Conservation (phyloP, 2,329 filamentous ascomycete genomes). For the Rachicladosporium sp. region DNA sequence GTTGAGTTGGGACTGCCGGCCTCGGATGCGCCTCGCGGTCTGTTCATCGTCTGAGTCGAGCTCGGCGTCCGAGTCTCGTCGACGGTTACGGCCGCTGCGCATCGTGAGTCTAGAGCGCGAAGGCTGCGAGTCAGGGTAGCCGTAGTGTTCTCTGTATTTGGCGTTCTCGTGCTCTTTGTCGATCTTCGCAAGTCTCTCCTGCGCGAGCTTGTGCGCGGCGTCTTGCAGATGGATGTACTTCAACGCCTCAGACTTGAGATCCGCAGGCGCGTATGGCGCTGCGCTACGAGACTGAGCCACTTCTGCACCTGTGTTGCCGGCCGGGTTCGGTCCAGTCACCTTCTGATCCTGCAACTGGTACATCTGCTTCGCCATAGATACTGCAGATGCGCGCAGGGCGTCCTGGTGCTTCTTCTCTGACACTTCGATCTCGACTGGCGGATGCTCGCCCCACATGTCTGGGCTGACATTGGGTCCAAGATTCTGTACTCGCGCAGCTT, state of each 20-base stretch:
- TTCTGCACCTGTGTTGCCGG: slow-evolving; percentile 12
- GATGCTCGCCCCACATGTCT: slow-evolving; percentile 66
- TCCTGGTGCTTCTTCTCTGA: slow-evolving; percentile 64
- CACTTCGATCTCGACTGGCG: slow-evolving; percentile 57
- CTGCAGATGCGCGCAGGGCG: slow-evolving; percentile 64
- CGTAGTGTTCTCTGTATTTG: slow-evolving; percentile 67
- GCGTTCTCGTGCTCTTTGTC: slow-evolving; percentile 53
- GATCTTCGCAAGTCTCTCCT: slow-evolving; percentile 70
- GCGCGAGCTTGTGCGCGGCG: slow-evolving; percentile 72
- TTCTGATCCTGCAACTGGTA: slow-evolving; percentile 49
- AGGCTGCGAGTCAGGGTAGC: slow-evolving; percentile 38
- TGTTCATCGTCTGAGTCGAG: slow-evolving; percentile 48
- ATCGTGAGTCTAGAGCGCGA: slow-evolving; percentile 40
- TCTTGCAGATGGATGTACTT: slow-evolving; percentile 60
- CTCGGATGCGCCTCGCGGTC: slow-evolving; percentile 58
- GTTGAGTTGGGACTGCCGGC: slow-evolving; percentile 69
- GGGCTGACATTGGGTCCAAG: slow-evolving; percentile 56
- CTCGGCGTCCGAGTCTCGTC: slow-evolving; percentile 43
- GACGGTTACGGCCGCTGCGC: slow-evolving; percentile 42
- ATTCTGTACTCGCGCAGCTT: slow-evolving; percentile 52
- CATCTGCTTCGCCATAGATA: slow-evolving; percentile 84
- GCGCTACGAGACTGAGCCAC: slow-evolving; percentile 20
- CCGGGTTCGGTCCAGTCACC: slow-evolving; percentile 10
- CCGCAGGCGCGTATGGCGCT: slow-evolving; percentile 24
- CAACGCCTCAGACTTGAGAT: slow-evolving; percentile 42